A percentile compares a stretch with the other conserved stretches of the same genome.
Conservation (phyloP, 768 basidiomycete species). For the Agaricus sinodeliciosus region DNA sequence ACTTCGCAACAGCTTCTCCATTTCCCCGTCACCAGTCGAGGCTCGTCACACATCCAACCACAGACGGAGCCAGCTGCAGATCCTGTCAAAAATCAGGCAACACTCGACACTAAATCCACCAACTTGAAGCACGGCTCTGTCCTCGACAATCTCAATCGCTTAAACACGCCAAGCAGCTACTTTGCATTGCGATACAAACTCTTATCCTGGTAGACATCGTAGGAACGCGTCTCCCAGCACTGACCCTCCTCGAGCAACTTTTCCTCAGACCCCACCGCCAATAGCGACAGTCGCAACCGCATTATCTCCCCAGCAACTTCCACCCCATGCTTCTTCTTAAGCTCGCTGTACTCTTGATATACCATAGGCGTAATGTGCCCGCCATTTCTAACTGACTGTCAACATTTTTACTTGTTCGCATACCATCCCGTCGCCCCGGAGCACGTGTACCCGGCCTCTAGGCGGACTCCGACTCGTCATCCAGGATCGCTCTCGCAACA, state of each 20-base stretch:
- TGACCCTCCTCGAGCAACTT: constrained; percentile 46
- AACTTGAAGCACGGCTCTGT: constrained; percentile 23
- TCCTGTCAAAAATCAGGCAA: constrained; percentile 26
- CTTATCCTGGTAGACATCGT: constrained; percentile 47
- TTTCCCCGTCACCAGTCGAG: constrained; percentile 55
- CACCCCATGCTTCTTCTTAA: constrained; percentile 41
- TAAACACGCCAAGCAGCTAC: constrained; percentile 36
- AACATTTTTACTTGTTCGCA: constrained; percentile 9
- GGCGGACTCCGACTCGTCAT: constrained; percentile 49
- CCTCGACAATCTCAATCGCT: constrained; percentile 27
- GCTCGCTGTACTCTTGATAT: constrained; percentile 48
- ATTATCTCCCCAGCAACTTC: constrained; percentile 45
- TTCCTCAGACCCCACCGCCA: constrained; percentile 46
- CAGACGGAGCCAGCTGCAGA: constrained; percentile 38
- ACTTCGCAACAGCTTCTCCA: constrained; percentile 42
- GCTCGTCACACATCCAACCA: constrained; percentile 45
- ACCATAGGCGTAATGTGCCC: constrained; percentile 59
- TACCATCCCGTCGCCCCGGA: constrained; percentile 71
- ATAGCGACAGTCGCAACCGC: constrained; percentile 55
- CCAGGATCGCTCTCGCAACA: constrained; percentile 47
- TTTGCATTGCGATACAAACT: constrained; percentile 37
- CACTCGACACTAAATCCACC: constrained; percentile 3
- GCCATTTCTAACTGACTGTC: constrained; percentile 44
- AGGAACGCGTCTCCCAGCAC: constrained; percentile 48
- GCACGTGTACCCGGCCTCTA: constrained; percentile 76